Percentiles rank a stretch among this genome's conserved stretches.
phyloP scores from a whole-genome alignment of 2,329 filamentous ascomycete species.

The Fonsecaea pedrosoi region DNA sequence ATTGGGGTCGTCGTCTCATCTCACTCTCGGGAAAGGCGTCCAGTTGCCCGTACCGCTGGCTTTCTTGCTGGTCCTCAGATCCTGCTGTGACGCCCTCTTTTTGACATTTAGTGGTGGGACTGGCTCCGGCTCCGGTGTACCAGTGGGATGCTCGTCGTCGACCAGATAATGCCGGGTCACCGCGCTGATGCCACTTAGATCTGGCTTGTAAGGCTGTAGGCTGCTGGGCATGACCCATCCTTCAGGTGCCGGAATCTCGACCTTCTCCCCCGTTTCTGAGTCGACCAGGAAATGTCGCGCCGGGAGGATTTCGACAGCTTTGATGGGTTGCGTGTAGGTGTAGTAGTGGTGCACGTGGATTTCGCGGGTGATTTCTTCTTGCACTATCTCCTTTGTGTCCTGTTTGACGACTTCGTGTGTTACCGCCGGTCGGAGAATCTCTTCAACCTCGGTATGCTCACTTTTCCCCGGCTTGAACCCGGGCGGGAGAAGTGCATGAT shows the following conservation, averaged over 20 bases:
- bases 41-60: constrained; percentile 22
- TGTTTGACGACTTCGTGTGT: constrained; percentile 45
- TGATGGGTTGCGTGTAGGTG: constrained; percentile 45
- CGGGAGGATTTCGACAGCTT: constrained; percentile 45
- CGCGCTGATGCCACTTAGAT: constrained; percentile 23
- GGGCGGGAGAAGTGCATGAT: constrained; percentile 29
- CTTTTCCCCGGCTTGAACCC: constrained; percentile 30
- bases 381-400: constrained; percentile 41
- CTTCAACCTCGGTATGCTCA: constrained; percentile 31
- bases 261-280: constrained; percentile 35
- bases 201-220: constrained; percentile 30
- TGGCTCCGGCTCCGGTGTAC: constrained; percentile 26
- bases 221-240: constrained; percentile 36
- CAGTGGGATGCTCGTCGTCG: constrained; percentile 37
- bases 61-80: constrained; percentile 13
- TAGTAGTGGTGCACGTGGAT: constrained; percentile 47
- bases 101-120: constrained; percentile 23
- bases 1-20: constrained; percentile 10
- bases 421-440: constrained; percentile 40
- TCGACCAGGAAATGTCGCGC: constrained; percentile 44
- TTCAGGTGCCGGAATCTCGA: constrained; percentile 36
- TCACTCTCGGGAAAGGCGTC: constrained; percentile 33
- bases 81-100: constrained; percentile 13
- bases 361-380: constrained; percentile 46
- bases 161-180: constrained; percentile 37